Evolutionary conservation across 2,329 filamentous ascomycete species (phyloP), one percentile per base, ranked within the genome.

Genomic region (Lecanosticta acicola): DNA sequence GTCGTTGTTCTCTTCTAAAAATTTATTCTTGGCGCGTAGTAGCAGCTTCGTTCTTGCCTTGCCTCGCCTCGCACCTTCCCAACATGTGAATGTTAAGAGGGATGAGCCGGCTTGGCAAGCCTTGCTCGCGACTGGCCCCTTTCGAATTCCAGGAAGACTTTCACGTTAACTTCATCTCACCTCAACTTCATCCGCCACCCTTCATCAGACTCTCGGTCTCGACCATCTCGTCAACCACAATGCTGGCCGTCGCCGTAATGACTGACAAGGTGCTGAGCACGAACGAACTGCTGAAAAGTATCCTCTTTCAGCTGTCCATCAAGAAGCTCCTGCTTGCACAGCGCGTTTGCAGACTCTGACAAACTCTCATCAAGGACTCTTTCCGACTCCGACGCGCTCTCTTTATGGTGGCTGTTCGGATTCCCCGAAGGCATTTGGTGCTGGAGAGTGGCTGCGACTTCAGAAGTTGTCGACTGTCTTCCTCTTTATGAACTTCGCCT

Each of bases 251-350:
- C 24, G 24, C 24, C 7, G 24, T 7, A 29, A 11, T 29, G 7
- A 16, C 29, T 11, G 16, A 40, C 13, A 29, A 35, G 20, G 33
- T 49, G 24, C 20, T 52, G 11, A 8, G 16, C 20, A 46, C 35
- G 4, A 38, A 16, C 10, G 48, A 50, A 39, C 39, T 50, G 8
- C 43, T 50, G 13, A 43, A 50, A 17, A 10, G 32, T 1, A 50
- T 50, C 34, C 19, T 46, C 3, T 11, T 46, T 3, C 19, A 35
- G 11, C 39, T 50, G 17, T 40, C 43, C 2, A 39, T 46, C 14
- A 32, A 43, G 7, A 32, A 44, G 14, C 18, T 50, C 5, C 21
- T 50, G 11, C 21, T 39, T 9, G 18, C 40, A 13, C 48, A 50
- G 16, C 36, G 43, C 1, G 35, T 50, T 17, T 43, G 43, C 32